Evolutionary conservation across 768 basidiomycete species (phyloP).

Genomic region (Paxillus ammoniavirescens): DNA sequence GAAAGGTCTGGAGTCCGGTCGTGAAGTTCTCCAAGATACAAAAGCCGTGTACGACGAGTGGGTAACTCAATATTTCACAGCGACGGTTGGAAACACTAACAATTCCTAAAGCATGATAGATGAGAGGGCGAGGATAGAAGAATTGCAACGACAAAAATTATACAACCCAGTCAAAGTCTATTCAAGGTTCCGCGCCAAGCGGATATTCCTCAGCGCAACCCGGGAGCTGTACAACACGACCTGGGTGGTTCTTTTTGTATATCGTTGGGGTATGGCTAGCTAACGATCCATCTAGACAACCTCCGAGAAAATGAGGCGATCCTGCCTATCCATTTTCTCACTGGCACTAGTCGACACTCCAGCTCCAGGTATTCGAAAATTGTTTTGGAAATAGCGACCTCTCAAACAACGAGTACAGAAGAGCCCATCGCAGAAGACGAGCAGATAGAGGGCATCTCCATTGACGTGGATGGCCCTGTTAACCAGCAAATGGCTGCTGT

Average conservation of each 20-base stretch:
- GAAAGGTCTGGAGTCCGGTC: background rate
- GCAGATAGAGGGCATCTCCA: too few species aligned
- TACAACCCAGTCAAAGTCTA: background rate
- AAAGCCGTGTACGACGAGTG: background rate
- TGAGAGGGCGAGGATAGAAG: background rate
- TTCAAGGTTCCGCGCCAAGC: background rate
- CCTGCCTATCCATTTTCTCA: background rate
- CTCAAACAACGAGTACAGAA: too few species aligned
- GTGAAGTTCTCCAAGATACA: background rate
- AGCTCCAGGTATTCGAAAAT: background rate
- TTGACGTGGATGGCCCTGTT: too few species aligned
- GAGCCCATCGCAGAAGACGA: too few species aligned
- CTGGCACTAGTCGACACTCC: background rate
- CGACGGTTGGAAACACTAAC: background rate
- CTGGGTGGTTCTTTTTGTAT: background rate
- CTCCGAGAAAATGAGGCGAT: slow-evolving; percentile 1
- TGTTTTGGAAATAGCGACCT: background rate
- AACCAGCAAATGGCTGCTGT: too few species aligned
- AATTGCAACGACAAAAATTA: background rate
- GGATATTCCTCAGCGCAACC: background rate
- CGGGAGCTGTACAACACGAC: background rate
- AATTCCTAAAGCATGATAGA: background rate
- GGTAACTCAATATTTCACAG: background rate
- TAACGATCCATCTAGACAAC: background rate
- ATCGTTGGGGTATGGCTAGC: background rate